These are phyloP conservation scores for Neckera pumila DNA, from an alignment of 225 moss, liverwort and hornwort genomes.

Conservation along the genomic window DNA sequence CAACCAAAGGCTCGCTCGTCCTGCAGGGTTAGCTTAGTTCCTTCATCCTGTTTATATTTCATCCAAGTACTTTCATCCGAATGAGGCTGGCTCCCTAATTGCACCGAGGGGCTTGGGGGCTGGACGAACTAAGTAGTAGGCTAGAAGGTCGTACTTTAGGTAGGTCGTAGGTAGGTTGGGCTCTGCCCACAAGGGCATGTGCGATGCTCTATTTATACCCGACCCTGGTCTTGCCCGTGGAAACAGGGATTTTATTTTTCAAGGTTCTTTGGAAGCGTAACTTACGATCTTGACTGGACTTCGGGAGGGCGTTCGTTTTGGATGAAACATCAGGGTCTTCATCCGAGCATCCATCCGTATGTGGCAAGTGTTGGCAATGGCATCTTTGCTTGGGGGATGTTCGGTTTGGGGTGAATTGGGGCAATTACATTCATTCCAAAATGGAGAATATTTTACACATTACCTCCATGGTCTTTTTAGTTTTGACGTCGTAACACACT, in stretches of 20 bases:
- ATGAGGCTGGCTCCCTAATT: background rate
- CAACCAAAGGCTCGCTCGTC: background rate
- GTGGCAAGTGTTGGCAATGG: background rate
- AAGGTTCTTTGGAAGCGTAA: background rate
- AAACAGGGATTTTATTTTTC: background rate
- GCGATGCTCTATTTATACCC: slow-evolving; percentile 8
- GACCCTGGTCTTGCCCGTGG: background rate
- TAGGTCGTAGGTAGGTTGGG: slow-evolving; percentile 25
- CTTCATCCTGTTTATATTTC: background rate
- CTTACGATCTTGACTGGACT: background rate
- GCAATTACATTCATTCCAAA: too few relatives aligned
- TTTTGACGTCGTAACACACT: accelerated
- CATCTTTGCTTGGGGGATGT: background rate
- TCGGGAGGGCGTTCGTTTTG: background rate
- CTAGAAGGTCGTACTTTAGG: slow-evolving; percentile 12
- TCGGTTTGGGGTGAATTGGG: too few relatives aligned
- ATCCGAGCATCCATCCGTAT: background rate
- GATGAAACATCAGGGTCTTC: background rate
- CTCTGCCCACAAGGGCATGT: slow-evolving; percentile 2
- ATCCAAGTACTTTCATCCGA: background rate
- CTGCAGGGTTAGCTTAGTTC: background rate
- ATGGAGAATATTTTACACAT: background rate
- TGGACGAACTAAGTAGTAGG: background rate
- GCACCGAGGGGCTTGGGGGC: background rate
- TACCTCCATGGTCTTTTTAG: accelerated